These are phyloP conservation scores for Cymbopogon citratus DNA, from an alignment of 176 grass and related monocot species.

Conservation along the genomic window DNA sequence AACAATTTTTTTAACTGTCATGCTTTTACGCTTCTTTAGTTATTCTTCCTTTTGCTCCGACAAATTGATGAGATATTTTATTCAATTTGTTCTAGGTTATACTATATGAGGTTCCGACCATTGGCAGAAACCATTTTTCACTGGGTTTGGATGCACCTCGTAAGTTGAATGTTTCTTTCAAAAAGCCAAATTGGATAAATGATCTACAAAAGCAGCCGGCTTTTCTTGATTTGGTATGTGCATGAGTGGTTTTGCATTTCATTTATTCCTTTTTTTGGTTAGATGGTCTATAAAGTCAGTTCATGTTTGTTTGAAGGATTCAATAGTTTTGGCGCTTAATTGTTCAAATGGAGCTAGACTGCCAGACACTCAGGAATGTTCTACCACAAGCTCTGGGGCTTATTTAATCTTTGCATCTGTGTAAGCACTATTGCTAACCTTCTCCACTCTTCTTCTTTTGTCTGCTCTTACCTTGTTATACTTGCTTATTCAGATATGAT, in stretches of 20 bases:
- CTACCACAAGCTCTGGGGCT: slow-evolving; percentile 17
- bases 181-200: slow-evolving; percentile 74
- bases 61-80: slow-evolving; percentile 25
- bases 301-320: slow-evolving; percentile 43
- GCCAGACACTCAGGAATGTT: slow-evolving; percentile 30
- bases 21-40: background rate
- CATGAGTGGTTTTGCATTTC: slow-evolving; percentile 9
- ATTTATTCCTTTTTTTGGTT: slow-evolving; percentile 19
- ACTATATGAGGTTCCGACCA: slow-evolving; percentile 63
- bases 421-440: slow-evolving; percentile 43
- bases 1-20: slow-evolving; percentile 2
- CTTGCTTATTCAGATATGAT: slow-evolving; percentile 40
- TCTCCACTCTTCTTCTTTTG: slow-evolving; percentile 15
- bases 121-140: slow-evolving; percentile 76
- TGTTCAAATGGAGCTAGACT: slow-evolving; percentile 61
- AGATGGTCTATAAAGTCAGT: slow-evolving; percentile 17
- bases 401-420: slow-evolving; percentile 38
- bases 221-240: slow-evolving; percentile 71
- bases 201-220: slow-evolving; percentile 48
- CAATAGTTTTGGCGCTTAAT: slow-evolving; percentile 73
- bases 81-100: slow-evolving; percentile 62
- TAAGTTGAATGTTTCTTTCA: slow-evolving; percentile 29
- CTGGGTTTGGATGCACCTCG: slow-evolving; percentile 38
- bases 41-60: slow-evolving; percentile 1
- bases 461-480: slow-evolving; percentile 12